phyloP scores from a whole-genome alignment of 2,329 filamentous ascomycete genomes.

The Cladosporium cucumerinum region DNA sequence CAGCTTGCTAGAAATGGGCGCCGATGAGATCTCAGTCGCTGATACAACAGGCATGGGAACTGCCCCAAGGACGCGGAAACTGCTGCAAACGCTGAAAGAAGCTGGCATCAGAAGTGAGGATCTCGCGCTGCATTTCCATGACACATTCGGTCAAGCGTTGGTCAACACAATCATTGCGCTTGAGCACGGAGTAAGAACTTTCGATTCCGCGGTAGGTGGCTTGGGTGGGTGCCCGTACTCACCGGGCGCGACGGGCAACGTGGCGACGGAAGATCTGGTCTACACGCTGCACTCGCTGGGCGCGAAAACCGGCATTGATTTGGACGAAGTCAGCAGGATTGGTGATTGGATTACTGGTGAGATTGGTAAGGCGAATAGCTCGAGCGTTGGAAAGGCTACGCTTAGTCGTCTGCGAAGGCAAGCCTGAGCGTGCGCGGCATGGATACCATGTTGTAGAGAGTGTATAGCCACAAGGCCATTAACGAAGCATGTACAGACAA shows the following conservation, averaged over 20 bases:
- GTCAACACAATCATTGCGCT: conserved; percentile 76
- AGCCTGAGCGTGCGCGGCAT: background rate
- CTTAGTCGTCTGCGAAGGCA: conserved; percentile 19
- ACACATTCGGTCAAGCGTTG: conserved; percentile 83
- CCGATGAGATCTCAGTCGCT: conserved; percentile 84
- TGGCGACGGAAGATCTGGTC: conserved; percentile 79
- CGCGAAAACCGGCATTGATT: conserved; percentile 68
- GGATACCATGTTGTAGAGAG: too few species aligned
- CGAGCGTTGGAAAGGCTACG: conserved; percentile 64
- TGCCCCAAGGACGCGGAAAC: conserved; percentile 62
- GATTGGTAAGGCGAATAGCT: conserved; percentile 61
- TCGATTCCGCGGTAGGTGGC: conserved; percentile 76
- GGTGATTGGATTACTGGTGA: conserved; percentile 68
- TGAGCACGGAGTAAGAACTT: conserved; percentile 72
- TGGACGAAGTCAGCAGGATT: conserved; percentile 64
- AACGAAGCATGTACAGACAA: background rate
- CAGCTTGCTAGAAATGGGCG: conserved; percentile 75
- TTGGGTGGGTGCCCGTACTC: conserved; percentile 83
- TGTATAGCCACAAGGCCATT: background rate
- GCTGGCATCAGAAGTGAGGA: conserved; percentile 68
- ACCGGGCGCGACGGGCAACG: conserved; percentile 81
- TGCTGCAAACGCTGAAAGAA: conserved; percentile 62
- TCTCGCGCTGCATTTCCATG: conserved; percentile 81
- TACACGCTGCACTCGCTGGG: conserved; percentile 72
- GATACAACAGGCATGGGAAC: conserved; percentile 92